Base-by-base conservation (phyloP, 208 protist genomes). In the Trypanosoma vivax region DNA sequence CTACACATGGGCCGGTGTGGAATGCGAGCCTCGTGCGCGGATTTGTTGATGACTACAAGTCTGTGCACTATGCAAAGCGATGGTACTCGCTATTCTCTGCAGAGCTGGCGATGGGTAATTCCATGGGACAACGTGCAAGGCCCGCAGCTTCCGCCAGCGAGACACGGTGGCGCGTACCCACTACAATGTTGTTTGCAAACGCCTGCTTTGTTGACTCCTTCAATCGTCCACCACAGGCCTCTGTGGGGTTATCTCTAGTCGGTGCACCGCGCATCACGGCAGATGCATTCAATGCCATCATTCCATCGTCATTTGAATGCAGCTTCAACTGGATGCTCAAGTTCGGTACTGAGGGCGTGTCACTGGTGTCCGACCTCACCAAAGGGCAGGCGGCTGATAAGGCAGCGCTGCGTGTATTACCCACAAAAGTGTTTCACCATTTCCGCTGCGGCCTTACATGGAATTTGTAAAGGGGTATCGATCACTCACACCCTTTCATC, bases 381-480 rank as follows among this genome's bases (percentile, higher is more conserved):
- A 0, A 18, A 11, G 47, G 45, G 0, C 34, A 35, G 24, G 23
- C 23, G 14, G 50, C 62, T 10, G 53, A 52, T 5, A 28, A 53
- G 40, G 49, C 68, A 43, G 56, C 65, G 23, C 21, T 86, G 49
- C 79, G 73, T 11, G 46, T 80, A 13, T 87, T 75, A 2, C 75
- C 79, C 0, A 57, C 72, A 24, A 71, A 87, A 47, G 77, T 65
- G 24, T 83, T 87, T 51, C 62, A 62, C 5, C 71, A 88, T 60
- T 48, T 88, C 42, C 68, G 69, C 34, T 88, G 79, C 29, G 79
- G 79, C 5, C 38, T 83, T 10, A 88, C 79, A 16, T 88, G 74
- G 74, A 79, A 64, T 16, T 70, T 79, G 34, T 58, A 39, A 52
- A 59, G n/a, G n/a, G n/a, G n/a, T n/a, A n/a, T n/a, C n/a, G n/a